Evolutionary conservation across 768 basidiomycete species (phyloP).

Genomic region (Erythrobasidium yunnanense): DNA sequence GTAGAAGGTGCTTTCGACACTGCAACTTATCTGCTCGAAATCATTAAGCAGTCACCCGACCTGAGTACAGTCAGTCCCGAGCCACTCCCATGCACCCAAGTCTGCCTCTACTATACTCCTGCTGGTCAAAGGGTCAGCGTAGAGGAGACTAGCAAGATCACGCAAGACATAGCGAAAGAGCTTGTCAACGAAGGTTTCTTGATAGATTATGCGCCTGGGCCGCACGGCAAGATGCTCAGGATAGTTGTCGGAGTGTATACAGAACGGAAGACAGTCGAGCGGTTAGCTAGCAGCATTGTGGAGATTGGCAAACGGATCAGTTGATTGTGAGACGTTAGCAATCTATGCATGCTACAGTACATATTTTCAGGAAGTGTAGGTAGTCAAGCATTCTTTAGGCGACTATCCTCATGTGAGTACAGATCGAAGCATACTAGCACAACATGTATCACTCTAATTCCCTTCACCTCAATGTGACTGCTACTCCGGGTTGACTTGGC

Average conservation of each 20-base stretch:
- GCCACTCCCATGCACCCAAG: constrained; percentile 7
- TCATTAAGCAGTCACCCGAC: not conserved
- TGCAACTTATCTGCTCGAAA: not conserved
- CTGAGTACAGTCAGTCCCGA: not conserved
- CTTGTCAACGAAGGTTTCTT: not conserved
- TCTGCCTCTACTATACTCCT: not conserved
- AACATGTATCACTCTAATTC: too few relatives aligned
- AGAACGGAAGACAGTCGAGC: not conserved
- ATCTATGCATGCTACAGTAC: too few relatives aligned
- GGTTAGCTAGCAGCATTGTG: not conserved
- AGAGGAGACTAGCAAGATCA: not conserved
- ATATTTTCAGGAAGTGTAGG: too few relatives aligned
- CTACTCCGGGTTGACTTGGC: too few relatives aligned
- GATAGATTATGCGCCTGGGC: constrained; percentile 4
- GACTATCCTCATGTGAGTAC: too few relatives aligned
- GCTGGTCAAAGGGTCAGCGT: not conserved
- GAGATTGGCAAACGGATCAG: too few relatives aligned
- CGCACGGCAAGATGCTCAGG: constrained; percentile 4
- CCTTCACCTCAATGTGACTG: too few relatives aligned
- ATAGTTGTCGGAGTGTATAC: not conserved
- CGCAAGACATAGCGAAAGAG: not conserved
- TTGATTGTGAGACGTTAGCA: too few relatives aligned
- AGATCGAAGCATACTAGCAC: too few relatives aligned
- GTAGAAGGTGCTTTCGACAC: not conserved
- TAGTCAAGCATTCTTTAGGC: too few relatives aligned